These are phyloP conservation scores for Trichothecium sympodiale DNA, from an alignment of 2,329 filamentous ascomycete genomes.

Conservation along the genomic window DNA sequence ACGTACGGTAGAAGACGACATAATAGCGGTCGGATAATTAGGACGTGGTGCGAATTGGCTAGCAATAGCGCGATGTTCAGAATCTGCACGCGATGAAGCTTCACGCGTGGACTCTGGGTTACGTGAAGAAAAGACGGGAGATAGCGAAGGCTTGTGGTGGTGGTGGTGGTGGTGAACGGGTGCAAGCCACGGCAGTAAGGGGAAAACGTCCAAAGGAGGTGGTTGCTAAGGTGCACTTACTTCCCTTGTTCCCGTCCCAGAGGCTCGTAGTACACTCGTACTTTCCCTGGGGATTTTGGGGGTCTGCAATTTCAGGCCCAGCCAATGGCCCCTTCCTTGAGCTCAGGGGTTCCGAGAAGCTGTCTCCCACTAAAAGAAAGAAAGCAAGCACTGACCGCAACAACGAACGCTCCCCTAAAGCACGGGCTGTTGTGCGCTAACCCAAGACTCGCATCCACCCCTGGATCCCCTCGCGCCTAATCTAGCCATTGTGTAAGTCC, in stretches of 20 bases:
- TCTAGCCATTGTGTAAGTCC: too few relatives aligned
- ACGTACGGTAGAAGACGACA: slow-evolving; percentile 24
- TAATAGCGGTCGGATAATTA: slow-evolving; percentile 10
- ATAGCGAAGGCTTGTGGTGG: background rate
- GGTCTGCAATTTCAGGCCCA: slow-evolving; percentile 19
- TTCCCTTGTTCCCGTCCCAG: too few relatives aligned
- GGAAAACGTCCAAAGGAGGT: slow-evolving; percentile 7
- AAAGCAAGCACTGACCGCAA: background rate
- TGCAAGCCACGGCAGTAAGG: slow-evolving; percentile 5
- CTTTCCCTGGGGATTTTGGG: slow-evolving; percentile 12
- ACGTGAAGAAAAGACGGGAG: too few relatives aligned
- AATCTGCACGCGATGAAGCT: slow-evolving; percentile 1
- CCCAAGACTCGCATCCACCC: too few relatives aligned
- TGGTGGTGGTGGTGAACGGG: background rate
- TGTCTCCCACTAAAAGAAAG: too few relatives aligned
- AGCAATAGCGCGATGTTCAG: slow-evolving; percentile 4
- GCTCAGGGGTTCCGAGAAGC: slow-evolving; percentile 14
- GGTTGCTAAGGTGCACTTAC: slow-evolving; percentile 5
- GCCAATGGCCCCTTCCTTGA: slow-evolving; percentile 19
- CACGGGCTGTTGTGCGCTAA: too few relatives aligned
- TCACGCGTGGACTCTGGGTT: background rate
- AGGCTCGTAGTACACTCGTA: too few relatives aligned
- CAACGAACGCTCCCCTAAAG: too few relatives aligned
- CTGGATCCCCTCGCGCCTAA: background rate
- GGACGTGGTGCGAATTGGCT: slow-evolving; percentile 6